Evolutionary conservation across 768 basidiomycete genomes (phyloP), one percentile per base, ranked within the genome.

Genomic region (Boletus vinaceobasis): DNA sequence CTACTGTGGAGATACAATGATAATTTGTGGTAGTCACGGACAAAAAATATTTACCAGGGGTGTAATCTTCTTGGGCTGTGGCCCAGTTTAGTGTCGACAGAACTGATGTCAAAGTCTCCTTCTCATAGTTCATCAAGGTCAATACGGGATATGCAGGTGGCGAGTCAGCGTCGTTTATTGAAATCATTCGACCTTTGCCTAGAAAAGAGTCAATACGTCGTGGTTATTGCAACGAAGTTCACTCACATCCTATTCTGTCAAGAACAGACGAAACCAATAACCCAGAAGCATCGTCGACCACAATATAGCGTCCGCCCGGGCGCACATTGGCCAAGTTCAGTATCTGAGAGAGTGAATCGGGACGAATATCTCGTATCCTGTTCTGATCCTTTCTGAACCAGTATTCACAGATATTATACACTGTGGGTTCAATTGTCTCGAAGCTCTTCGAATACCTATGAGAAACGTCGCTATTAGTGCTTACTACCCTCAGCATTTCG

Each of bases 241-340:
- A 61, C 77, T 55, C 60, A 86, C 93, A 90, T 70, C 90, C 95
- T 74, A 98, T 79, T 29, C 95, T 78, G 57, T 94, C 92, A 7
- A 98, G 70, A 40, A 95, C 81, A 2, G 86, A 90, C 0, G 91
- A 84, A 1, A 95, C 88, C 6, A 99, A 69, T 36, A 98, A 65
- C 1, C 97, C 97, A 33, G 91, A 91, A 14, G 89, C 88, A 68
- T 98, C 93, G 59, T 99, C 97, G 0, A 98, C 89, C 3, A 86
- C 86, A 37, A 99, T 72, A 65, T 94, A 90, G 59, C 86, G 76
- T n/a, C 93, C 90, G 11, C 90, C 93, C 0, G 94, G 92, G 26
- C 85, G 77, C 39, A 97, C 79, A 64, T 91, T 93, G 19, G 86
- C 88, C 48, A 93, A 72, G 56, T 84, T 88, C 35, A 98, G 74